phyloP scores from a whole-genome alignment of 257 asterid genomes.

The Solanum clarkiae region DNA sequence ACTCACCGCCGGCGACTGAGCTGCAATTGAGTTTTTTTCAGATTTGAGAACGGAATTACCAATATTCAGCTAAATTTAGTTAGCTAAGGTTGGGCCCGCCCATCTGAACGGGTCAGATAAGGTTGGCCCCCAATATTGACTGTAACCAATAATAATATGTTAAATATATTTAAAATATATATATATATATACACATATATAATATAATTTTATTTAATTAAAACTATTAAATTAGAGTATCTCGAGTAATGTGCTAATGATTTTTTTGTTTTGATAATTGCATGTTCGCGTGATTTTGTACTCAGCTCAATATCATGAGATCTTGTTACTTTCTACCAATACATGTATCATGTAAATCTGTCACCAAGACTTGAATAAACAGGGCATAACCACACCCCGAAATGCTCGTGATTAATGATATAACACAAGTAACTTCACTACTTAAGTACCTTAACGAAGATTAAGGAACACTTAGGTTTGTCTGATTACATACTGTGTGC shows the following conservation, averaged over 20 bases:
- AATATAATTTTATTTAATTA: too few species aligned
- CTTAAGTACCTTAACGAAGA: background rate
- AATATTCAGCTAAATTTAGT: background rate
- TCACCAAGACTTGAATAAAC: background rate
- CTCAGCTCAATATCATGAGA: background rate
- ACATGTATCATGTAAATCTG: background rate
- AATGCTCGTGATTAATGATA: too few species aligned
- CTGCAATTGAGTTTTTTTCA: background rate
- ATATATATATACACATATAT: too few species aligned
- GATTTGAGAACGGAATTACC: background rate
- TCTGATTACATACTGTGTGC: background rate
- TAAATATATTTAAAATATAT: too few species aligned
- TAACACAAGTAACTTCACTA: background rate
- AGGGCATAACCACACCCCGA: background rate
- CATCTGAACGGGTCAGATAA: background rate
- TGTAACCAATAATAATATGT: too few species aligned
- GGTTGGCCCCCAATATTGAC: background rate
- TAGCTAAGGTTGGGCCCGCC: background rate
- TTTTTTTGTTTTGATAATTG: background rate
- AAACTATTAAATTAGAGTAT: too few species aligned
- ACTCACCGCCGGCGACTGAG: background rate
- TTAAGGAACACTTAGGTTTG: background rate
- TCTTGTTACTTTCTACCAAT: background rate
- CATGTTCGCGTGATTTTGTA: background rate
- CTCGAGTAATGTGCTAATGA: too few species aligned